Evolutionary conservation across 352 stramenopile genomes (phyloP).

Genomic region (Globisporangium sylvaticum): DNA sequence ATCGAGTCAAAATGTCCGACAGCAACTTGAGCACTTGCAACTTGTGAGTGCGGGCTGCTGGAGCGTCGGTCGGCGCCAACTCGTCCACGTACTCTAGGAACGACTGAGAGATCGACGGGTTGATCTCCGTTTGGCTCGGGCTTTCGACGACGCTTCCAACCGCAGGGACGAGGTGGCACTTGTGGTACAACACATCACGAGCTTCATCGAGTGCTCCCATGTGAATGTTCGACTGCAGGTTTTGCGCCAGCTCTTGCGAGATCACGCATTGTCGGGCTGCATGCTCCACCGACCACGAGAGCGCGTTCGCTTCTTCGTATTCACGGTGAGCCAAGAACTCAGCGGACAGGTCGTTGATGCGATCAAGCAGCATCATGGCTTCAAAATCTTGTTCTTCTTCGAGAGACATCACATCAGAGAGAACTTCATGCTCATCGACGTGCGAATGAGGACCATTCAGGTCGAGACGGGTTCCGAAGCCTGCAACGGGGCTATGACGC

Average conservation of each 20-base stretch:
- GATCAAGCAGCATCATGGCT: slow-evolving; percentile 58
- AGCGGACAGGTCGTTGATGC: slow-evolving; percentile 54
- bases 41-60: slow-evolving; percentile 55
- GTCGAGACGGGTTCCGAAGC: slow-evolving; percentile 29
- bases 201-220: slow-evolving; percentile 59
- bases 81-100: slow-evolving; percentile 58
- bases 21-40: slow-evolving; percentile 63
- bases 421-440: slow-evolving; percentile 46
- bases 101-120: slow-evolving; percentile 26
- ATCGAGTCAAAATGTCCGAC: slow-evolving; percentile 68
- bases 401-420: slow-evolving; percentile 48
- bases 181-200: slow-evolving; percentile 80
- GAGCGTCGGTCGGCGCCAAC: slow-evolving; percentile 48
- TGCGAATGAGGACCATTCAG: slow-evolving; percentile 11
- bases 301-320: slow-evolving; percentile 63
- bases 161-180: slow-evolving; percentile 69
- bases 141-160: slow-evolving; percentile 61
- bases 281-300: slow-evolving; percentile 72
- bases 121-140: slow-evolving; percentile 29
- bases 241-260: slow-evolving; percentile 62
- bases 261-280: slow-evolving; percentile 60
- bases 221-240: slow-evolving; percentile 56
- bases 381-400: slow-evolving; percentile 65
- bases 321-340: slow-evolving; percentile 69
- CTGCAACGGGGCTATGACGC: slow-evolving; percentile 32